Evolutionary conservation across 192 early-diverging fungal genomes (phyloP), one percentile per base, ranked within the genome.

Genomic region (Glomus cerebriforme): DNA sequence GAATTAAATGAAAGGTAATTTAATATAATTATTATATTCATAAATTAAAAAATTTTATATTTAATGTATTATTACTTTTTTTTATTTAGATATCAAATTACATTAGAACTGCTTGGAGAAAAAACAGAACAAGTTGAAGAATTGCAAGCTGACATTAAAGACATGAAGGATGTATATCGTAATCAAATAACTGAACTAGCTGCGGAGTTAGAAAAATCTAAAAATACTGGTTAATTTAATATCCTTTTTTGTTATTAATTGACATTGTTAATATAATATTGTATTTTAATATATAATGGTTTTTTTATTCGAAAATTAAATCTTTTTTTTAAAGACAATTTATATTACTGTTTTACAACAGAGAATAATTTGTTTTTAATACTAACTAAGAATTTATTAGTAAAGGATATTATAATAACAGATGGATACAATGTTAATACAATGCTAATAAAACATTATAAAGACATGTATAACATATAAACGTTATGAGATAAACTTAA

Each of bases 71-170:
- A 19, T 73, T 24, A 2, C 27, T 54, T 58, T 29, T 54, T 73
- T 69, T 10, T 70, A 15, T 58, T 47, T 59, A 73, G 92, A 68
- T 91, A 93, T 64, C 78, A 85, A 31, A 88, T 94, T 6, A 91
- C 92, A n/a, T 85, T 97, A 13, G 96, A 95, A 79, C 85, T 97
- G 83, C 82, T 97, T 47, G 96, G 96, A 27, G 96, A 97, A 82
- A 92, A 92, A 80, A 95, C 94, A 37, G 96, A 97, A 81, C 87
- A 91, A 73, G 93, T 95, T 17, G 85, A 92, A 59, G 96, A 97
- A 49, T 86, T 97, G 32, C 84, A 89, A 77, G 90, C 90, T 4
- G 94, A 93, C 81, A 87, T 95, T 63, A 72, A 66, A 0, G 96
- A 97, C 81, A 92, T 96, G n/a, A 92, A 92, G 75, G 91, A 92